These are phyloP conservation scores for Saccharum spontaneum DNA, from an alignment of 176 grass and related monocot species.

Conservation along the genomic window DNA sequence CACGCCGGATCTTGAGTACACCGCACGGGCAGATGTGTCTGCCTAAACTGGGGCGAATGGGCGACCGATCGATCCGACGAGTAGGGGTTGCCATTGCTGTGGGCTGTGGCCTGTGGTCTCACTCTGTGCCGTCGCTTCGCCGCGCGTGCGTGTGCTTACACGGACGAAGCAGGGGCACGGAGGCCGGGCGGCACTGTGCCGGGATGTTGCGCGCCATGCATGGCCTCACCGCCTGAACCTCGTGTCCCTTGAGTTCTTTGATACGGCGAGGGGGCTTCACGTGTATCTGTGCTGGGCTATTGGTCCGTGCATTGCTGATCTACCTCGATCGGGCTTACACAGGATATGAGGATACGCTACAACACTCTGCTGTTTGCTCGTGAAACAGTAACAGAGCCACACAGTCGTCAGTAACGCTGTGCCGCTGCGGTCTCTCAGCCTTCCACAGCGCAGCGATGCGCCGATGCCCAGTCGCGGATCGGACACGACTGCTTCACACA, in stretches of 20 bases:
- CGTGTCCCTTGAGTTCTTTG: no score
- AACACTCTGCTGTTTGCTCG: neutral
- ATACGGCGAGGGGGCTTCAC: no score
- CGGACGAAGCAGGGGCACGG: neutral
- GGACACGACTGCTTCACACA: no score
- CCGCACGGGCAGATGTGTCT: neutral
- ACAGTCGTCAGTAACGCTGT: neutral
- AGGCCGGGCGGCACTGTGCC: neutral
- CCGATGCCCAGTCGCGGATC: no score
- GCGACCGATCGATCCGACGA: neutral
- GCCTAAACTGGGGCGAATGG: neutral
- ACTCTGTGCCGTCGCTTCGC: neutral
- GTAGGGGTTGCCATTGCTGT: neutral
- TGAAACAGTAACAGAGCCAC: neutral
- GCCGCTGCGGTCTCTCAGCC: no score
- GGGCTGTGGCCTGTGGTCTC: no score
- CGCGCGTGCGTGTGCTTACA: neutral
- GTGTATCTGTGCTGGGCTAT: no score
- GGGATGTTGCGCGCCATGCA: neutral
- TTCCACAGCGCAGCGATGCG: no score
- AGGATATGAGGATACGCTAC: neutral
- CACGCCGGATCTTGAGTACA: slow-evolving; percentile 2
- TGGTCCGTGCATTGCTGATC: neutral
- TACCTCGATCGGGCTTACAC: neutral
- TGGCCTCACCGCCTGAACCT: no score